These are phyloP conservation scores for Populus hybrid DNA, from an alignment of 441 rosid genomes.

Conservation along the genomic window DNA sequence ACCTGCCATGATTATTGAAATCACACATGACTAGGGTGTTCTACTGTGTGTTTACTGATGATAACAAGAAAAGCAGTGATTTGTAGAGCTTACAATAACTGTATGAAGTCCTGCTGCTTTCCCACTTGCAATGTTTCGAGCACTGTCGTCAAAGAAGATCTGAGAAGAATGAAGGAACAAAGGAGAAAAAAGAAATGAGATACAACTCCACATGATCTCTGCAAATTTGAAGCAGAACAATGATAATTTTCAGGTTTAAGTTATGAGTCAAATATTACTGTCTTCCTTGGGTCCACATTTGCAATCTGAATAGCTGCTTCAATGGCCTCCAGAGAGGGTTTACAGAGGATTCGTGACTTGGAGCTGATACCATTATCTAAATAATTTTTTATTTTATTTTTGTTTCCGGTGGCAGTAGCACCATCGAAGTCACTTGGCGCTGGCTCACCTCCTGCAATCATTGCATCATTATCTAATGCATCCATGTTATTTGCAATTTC, in stretches of 20 bases:
- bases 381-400: too few species aligned
- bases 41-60: background rate
- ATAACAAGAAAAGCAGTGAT: background rate
- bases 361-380: conserved; percentile 1
- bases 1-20: conserved; percentile 40
- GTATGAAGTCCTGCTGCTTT: conserved; percentile 76
- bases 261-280: conserved; percentile 38
- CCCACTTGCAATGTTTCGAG: conserved; percentile 74
- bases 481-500: conserved; percentile 15
- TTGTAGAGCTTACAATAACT: conserved; percentile 50
- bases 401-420: background rate
- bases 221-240: background rate
- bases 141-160: conserved; percentile 92
- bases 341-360: conserved; percentile 61
- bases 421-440: background rate
- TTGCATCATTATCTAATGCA: conserved; percentile 22
- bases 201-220: too few species aligned
- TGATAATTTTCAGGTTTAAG: background rate
- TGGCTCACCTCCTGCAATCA: conserved; percentile 17
- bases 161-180: conserved; percentile 23
- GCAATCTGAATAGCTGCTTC: conserved; percentile 73
- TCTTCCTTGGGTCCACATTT: conserved; percentile 65
- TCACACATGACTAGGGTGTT: background rate
- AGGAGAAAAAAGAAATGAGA: background rate
- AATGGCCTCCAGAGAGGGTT: conserved; percentile 68